Percentiles rank a stretch among this genome's conserved stretches.
phyloP scores from a whole-genome alignment of 208 protist species.

The Acanthamoeba royreba region DNA sequence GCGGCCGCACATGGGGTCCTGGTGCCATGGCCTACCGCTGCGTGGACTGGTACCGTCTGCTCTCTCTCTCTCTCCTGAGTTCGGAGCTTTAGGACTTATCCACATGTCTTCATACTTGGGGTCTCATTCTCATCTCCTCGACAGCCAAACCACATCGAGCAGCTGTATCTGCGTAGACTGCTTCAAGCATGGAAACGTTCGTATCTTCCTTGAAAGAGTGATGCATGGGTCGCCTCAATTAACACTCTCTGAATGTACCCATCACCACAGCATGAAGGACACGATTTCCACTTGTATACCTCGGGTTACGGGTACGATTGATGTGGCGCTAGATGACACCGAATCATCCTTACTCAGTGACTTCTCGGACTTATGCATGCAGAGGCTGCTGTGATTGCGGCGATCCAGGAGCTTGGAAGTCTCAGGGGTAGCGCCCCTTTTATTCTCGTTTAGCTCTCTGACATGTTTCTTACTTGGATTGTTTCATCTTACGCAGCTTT shows the following conservation, averaged over 20 bases:
- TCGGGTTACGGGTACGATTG: constrained; percentile 12
- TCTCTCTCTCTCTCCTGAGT: not conserved
- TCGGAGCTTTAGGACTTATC: too few relatives aligned
- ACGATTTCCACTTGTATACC: not conserved
- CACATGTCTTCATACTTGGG: not conserved
- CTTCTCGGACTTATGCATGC: not conserved
- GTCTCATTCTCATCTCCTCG: not conserved
- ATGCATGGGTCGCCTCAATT: not conserved
- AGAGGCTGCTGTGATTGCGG: constrained; percentile 33
- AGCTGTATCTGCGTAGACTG: constrained; percentile 40
- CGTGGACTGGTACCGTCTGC: not conserved
- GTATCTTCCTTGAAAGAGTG: not conserved
- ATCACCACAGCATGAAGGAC: constrained; percentile 12
- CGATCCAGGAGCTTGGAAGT: not conserved
- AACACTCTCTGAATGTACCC: not conserved
- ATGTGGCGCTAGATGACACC: too few relatives aligned
- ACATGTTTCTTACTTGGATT: too few relatives aligned
- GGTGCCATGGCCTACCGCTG: constrained; percentile 41
- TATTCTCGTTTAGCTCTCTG: too few relatives aligned
- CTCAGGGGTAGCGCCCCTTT: not conserved
- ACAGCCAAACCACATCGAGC: not conserved
- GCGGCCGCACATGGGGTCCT: not conserved
- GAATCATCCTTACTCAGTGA: not conserved
- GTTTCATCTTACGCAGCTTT: not conserved
- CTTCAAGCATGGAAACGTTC: constrained; percentile 31